Base-by-base conservation (phyloP, 2,329 filamentous ascomycete species). In the Aureobasidium uvarum region DNA sequence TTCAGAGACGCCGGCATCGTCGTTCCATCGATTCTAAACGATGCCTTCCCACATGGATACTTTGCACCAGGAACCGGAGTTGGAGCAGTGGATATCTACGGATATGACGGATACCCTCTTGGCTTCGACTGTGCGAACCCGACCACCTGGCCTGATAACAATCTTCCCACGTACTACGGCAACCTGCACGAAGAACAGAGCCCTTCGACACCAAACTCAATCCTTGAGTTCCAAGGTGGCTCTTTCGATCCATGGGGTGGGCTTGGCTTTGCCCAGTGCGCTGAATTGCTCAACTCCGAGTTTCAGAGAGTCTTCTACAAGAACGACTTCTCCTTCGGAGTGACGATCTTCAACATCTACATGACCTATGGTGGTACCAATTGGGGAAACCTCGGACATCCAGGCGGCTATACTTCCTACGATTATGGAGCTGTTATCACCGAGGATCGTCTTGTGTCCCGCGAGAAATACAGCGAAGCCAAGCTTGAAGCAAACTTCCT, bases 401-500 rank as follows among this genome's bases (percentile, higher is more conserved):
- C 86, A 0, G 82, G 85, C 0, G 84, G 52, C 31, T 85, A 81
- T 2, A 84, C 83, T 2, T 86, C 84, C 28, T 88, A 88, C 69
- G 86, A 88, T 71, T 88, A 88, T 71, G 85, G 84, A 5, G 81
- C 86, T 5, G 79, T 81, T 7, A 91, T 94, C 62, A 81, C 83
- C 1, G 91, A 95, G 72, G 86, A 90, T 48, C 83, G 90, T 28
- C 83, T 83, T 1, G 79, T 94, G 3, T 77, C 81, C 33, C 83
- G 89, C 1, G 89, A 92, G 72, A 94, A 94, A 74, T 94, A 92
- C 74, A 88, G 86, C 48, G 90, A 95, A 74, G 80, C 90, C 31
- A 95, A 94, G 72, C 83, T 94, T 0, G 79, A 91, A 68, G 89
- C 85, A 31, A 89, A 91, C 70, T 94, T 94, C 75, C 75, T 91